phyloP scores from a whole-genome alignment of 73 alveolate species.

The Paramecium sonneborni region DNA sequence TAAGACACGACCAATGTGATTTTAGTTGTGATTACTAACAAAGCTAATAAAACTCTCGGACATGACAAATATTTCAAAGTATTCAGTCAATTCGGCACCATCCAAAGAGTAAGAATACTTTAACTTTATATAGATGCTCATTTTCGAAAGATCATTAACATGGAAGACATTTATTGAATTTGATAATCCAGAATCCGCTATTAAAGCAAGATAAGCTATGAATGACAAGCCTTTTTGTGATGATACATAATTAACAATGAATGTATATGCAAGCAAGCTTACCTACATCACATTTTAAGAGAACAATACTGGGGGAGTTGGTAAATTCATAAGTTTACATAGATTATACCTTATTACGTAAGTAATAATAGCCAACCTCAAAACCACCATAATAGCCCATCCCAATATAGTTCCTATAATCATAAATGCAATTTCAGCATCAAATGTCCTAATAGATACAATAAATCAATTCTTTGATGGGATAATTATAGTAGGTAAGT shows the following conservation, averaged over 20 bases:
- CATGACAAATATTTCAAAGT: constrained; percentile 44
- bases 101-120: constrained; percentile 7
- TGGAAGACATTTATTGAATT: constrained; percentile 48
- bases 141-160: constrained; percentile 42
- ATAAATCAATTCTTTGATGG: constrained; percentile 2
- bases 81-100: constrained; percentile 40
- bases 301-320: constrained; percentile 56
- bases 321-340: background rate
- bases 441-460: constrained; percentile 9
- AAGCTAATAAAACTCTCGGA: constrained; percentile 47
- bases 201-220: constrained; percentile 18
- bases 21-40: constrained; percentile 46
- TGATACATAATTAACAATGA: constrained; percentile 17
- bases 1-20: constrained; percentile 48
- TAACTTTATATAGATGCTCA: background rate
- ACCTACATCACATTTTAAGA: constrained; percentile 41
- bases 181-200: constrained; percentile 52
- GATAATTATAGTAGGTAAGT: constrained; percentile 23
- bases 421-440: constrained; percentile 44
- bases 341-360: constrained; percentile 37
- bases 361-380: background rate
- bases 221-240: constrained; percentile 39
- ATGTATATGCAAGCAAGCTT: constrained; percentile 51
- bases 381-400: background rate
- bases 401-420: background rate